phyloP scores from a whole-genome alignment of 2,329 filamentous ascomycete genomes.

The Seiridium unicorne region DNA sequence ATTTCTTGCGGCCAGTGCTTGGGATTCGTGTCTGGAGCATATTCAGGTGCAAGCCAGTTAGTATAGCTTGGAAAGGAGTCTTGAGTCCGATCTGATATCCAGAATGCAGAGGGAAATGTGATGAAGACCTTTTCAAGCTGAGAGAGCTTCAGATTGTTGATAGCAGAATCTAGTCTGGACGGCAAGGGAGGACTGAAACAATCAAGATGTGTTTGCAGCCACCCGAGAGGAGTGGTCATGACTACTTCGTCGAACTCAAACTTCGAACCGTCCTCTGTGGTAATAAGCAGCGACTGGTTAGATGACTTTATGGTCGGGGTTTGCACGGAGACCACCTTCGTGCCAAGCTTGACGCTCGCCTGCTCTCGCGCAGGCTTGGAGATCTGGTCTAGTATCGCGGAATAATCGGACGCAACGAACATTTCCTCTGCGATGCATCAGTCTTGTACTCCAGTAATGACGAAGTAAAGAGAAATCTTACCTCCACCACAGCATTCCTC shows the following conservation, averaged over 20 bases:
- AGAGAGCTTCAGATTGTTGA: constrained; percentile 30
- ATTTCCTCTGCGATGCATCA: constrained; percentile 46
- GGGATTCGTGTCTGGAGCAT: constrained; percentile 17
- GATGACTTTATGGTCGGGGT: constrained; percentile 24
- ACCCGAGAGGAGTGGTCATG: constrained; percentile 50
- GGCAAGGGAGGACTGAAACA: constrained; percentile 44
- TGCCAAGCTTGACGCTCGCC: constrained; percentile 47
- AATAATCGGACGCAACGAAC: constrained; percentile 61
- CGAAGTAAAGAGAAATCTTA: constrained; percentile 18
- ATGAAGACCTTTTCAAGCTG: constrained; percentile 26
- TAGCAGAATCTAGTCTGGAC: constrained; percentile 37
- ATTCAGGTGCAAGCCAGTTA: constrained; percentile 15
- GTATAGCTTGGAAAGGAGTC: constrained; percentile 16
- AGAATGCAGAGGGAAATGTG: constrained; percentile 23
- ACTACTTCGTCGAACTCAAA: constrained; percentile 49
- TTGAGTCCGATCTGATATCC: constrained; percentile 13
- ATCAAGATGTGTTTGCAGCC: constrained; percentile 45
- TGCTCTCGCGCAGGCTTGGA: constrained; percentile 42
- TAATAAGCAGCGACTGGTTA: constrained; percentile 37
- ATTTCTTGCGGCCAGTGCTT: constrained; percentile 18
- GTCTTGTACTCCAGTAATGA: neutral
- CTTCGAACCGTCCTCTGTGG: constrained; percentile 30
- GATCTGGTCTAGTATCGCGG: constrained; percentile 52
- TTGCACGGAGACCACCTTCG: constrained; percentile 37
- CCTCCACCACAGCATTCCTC: constrained; percentile 65